Evolutionary conservation across 2,329 filamentous ascomycete species (phyloP).

Genomic region (Pseudogymnoascus sp.): DNA sequence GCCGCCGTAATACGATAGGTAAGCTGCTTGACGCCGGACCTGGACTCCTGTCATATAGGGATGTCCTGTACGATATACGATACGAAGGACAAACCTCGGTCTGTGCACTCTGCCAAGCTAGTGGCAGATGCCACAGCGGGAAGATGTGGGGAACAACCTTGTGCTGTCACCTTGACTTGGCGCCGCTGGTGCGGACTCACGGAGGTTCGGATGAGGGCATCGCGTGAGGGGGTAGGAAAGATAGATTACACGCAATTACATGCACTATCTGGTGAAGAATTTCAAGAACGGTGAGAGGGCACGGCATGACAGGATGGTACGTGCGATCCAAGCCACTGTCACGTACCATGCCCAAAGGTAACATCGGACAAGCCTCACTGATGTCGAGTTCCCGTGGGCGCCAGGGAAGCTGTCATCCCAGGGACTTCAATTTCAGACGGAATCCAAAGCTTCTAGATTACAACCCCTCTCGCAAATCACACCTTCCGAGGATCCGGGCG

Average conservation of each 20-base stretch:
- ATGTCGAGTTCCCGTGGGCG: too few species aligned
- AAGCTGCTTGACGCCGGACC: background rate
- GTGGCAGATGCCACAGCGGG: background rate
- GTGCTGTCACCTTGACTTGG: background rate
- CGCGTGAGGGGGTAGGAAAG: background rate
- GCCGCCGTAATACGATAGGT: background rate
- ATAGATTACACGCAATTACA: background rate
- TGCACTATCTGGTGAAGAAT: background rate
- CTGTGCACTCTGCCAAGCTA: background rate
- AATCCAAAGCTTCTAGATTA: background rate
- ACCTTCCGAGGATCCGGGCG: background rate
- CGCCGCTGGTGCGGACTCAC: background rate
- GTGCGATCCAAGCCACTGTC: background rate
- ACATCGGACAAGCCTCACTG: background rate
- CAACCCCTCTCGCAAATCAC: background rate
- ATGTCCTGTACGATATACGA: background rate
- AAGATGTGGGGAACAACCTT: background rate
- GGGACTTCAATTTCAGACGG: background rate
- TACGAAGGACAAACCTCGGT: background rate
- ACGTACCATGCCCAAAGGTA: constrained; percentile 5
- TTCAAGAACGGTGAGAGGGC: background rate
- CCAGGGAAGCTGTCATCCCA: background rate
- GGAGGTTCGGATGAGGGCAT: background rate
- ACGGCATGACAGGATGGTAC: background rate
- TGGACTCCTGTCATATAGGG: background rate